These are phyloP conservation scores for Vigna nakashimae DNA, from an alignment of 306 rosid species.

Conservation along the genomic window DNA sequence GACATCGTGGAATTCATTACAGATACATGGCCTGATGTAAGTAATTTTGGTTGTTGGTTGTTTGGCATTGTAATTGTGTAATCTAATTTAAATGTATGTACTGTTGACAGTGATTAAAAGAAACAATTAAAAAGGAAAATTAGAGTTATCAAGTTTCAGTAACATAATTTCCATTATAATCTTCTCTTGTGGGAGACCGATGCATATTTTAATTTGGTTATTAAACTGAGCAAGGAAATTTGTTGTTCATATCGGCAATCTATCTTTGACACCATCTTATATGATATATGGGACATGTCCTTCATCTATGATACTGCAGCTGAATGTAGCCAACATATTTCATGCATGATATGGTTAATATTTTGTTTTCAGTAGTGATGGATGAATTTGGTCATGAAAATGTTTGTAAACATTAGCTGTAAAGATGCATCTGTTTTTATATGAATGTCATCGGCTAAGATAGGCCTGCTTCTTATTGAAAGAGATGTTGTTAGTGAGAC, in stretches of 20 bases:
- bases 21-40: slow-evolving; percentile 93
- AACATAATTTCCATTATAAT: slow-evolving; percentile 14
- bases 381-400: background rate
- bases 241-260: slow-evolving; percentile 3
- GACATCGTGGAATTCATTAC: slow-evolving; percentile 96
- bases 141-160: slow-evolving; percentile 2
- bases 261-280: slow-evolving; percentile 9
- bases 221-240: background rate
- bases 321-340: slow-evolving; percentile 8
- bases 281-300: slow-evolving; percentile 33
- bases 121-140: background rate
- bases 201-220: slow-evolving; percentile 24
- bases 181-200: background rate
- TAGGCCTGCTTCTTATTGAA: slow-evolving; percentile 10
- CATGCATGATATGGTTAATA: background rate
- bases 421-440: slow-evolving; percentile 1
- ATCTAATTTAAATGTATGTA: slow-evolving; percentile 14
- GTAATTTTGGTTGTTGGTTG: slow-evolving; percentile 40
- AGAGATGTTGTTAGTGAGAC: background rate
- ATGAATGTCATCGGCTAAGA: slow-evolving; percentile 18
- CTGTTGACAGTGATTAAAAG: background rate
- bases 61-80: slow-evolving; percentile 6
- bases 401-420: slow-evolving; percentile 16
- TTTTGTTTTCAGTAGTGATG: background rate
- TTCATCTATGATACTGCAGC: background rate